These are phyloP conservation scores for Dentipellis sp. DNA, from an alignment of 768 basidiomycete species.

Conservation along the genomic window DNA sequence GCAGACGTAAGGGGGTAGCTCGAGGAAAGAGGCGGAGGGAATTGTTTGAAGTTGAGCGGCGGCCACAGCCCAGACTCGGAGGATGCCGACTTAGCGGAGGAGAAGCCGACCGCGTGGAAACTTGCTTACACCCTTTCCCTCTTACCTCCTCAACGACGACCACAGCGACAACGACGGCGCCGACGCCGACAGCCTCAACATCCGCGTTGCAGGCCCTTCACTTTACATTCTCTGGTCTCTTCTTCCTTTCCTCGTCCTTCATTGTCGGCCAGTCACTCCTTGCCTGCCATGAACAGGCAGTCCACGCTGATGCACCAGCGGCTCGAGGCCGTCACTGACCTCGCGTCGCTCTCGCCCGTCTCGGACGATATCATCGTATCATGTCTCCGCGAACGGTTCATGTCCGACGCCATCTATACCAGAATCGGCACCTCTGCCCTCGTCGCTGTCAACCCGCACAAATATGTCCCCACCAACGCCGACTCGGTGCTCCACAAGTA, in stretches of 20 bases:
- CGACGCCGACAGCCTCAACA: constrained; percentile 1
- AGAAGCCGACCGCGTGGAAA: background rate
- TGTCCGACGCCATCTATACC: constrained; percentile 78
- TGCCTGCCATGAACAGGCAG: constrained; percentile 31
- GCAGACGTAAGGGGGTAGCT: too few species aligned
- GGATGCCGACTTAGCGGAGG: constrained; percentile 1
- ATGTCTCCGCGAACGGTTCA: constrained; percentile 80
- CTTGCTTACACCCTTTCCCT: background rate
- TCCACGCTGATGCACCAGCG: constrained; percentile 50
- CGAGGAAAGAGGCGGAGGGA: too few species aligned
- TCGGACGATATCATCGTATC: constrained; percentile 82
- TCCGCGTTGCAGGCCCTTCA: background rate
- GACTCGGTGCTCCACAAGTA: constrained; percentile 83
- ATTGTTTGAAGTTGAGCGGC: too few species aligned
- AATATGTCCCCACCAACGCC: constrained; percentile 75
- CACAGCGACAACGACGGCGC: background rate
- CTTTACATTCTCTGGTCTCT: background rate
- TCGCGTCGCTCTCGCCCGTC: constrained; percentile 53
- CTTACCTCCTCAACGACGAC: constrained; percentile 2
- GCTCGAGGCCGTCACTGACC: constrained; percentile 66
- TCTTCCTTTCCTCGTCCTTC: background rate
- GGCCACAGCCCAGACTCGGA: background rate
- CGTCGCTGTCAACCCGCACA: constrained; percentile 90
- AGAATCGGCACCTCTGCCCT: constrained; percentile 59
- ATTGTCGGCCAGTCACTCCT: constrained; percentile 1